Conservation (phyloP, 768 basidiomycete species). For the Mycena venus region DNA sequence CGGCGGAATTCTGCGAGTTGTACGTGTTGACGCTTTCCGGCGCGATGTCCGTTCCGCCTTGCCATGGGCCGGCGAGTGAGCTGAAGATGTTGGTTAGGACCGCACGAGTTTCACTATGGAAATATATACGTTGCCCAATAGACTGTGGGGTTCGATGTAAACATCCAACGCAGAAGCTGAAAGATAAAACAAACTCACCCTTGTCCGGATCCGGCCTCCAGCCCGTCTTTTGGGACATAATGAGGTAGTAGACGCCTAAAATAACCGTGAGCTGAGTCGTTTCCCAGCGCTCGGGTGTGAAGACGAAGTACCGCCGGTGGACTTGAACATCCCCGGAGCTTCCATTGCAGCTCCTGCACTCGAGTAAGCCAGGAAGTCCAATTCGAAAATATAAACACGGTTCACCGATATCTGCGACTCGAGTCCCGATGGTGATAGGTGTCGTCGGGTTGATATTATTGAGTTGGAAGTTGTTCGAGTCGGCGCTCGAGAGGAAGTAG, state of each 20-base stretch:
- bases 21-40: conserved; percentile 17
- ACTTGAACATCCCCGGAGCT: conserved; percentile 20
- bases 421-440: conserved; percentile 18
- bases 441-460: conserved; percentile 22
- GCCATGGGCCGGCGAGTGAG: conserved; percentile 15
- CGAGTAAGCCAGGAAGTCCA: neutral
- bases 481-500: conserved; percentile 33
- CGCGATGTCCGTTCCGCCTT: conserved; percentile 17
- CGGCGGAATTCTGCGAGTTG: conserved; percentile 26
- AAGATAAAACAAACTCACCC: neutral
- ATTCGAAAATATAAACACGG: neutral
- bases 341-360: conserved; percentile 5
- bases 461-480: conserved; percentile 34
- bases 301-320: neutral
- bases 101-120: neutral
- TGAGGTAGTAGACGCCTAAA: conserved; percentile 20
- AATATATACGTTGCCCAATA: neutral
- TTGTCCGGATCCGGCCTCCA: conserved; percentile 3
- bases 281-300: too few relatives aligned
- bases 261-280: neutral
- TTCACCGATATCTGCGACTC: conserved; percentile 22
- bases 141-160: neutral
- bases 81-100: neutral
- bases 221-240: conserved; percentile 24
- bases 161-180: too few relatives aligned